Percentiles rank a stretch among this genome's conserved stretches.
Evolutionary conservation across 305 asterid genomes (phyloP).

Genomic region (Fraxinus xanthoxyloides): DNA sequence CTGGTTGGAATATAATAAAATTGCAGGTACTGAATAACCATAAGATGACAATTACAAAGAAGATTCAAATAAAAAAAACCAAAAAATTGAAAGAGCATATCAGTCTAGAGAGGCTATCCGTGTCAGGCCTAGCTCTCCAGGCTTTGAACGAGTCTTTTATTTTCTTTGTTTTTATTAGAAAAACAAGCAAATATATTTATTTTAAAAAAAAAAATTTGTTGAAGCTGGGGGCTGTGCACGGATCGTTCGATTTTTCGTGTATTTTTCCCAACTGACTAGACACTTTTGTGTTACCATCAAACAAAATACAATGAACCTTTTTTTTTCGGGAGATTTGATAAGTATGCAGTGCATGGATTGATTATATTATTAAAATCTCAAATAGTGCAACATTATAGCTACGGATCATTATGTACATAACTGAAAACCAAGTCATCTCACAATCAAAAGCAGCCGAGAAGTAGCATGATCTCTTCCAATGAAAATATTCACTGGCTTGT

Average conservation of each 20-base stretch:
- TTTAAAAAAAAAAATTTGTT: too few relatives aligned
- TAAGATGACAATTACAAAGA: not conserved
- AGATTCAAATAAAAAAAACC: not conserved
- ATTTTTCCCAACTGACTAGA: not conserved
- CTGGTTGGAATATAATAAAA: not conserved
- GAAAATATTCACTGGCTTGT: not conserved
- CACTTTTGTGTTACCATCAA: not conserved
- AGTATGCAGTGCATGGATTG: not conserved
- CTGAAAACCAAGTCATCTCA: not conserved
- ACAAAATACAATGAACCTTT: not conserved
- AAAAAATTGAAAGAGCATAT: not conserved
- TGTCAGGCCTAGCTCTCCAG: not conserved
- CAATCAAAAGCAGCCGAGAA: not conserved
- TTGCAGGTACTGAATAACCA: not conserved
- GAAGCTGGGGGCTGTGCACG: not conserved
- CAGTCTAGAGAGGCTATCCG: not conserved
- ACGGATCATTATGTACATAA: not conserved
- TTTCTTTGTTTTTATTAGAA: not conserved
- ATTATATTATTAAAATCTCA: not conserved
- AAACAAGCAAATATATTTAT: not conserved
- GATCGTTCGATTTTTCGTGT: too few relatives aligned
- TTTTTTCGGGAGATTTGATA: not conserved
- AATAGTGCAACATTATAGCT: not conserved
- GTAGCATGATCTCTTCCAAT: not conserved
- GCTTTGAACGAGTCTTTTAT: not conserved